Base-by-base conservation (phyloP, 2,329 filamentous ascomycete species). In the Simplicillium aogashimaense region DNA sequence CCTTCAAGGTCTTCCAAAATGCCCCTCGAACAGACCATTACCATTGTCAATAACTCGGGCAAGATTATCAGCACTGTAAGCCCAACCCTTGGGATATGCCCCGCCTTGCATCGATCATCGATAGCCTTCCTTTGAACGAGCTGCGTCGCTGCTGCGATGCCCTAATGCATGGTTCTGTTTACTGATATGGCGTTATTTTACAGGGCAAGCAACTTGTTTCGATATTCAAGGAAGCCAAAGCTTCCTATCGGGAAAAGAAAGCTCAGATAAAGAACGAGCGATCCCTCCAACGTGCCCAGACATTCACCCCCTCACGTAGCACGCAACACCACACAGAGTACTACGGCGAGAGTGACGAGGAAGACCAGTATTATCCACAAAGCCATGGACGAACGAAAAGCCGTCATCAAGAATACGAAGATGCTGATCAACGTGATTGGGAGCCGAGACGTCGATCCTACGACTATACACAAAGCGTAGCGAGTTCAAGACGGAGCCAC, bases 141-240 rank as follows among this genome's bases (percentile, higher is more conserved):
- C 25, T 42, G 20, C 20, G 9, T 5, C 20, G 20, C 20, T 25
- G 20, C 20, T 25, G 20, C 5, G 20, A 25, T 25, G 20, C 20
- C 20, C 20, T 25, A 25, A 25, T 6, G 9, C 9, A 25, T 25
- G 20, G 9, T 6, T 25, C 9, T 25, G 5, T 25, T 5, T 20
- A 20, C 35, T 36, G 18, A 36, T 16, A 25, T 4, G 2, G 12
- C 10, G n/a, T 7, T 28, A 15, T 29, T 35, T 25, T 35, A 43
- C 54, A 94, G 87, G 87, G 87, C 55, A 95, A 94, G 65, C 86
- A 95, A 52, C 70, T 97, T 17, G 76, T 94, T 55, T 82, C 80
- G 57, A 83, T 95, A 55, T 94, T 94, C 72, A 94, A 87, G 59
- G 88, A 95, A 58, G 90, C 89, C 47, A 87, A 86, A 57, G 78